These are phyloP conservation scores for Bromus sterilis DNA, from an alignment of 176 grass and related monocot genomes.

Conservation along the genomic window DNA sequence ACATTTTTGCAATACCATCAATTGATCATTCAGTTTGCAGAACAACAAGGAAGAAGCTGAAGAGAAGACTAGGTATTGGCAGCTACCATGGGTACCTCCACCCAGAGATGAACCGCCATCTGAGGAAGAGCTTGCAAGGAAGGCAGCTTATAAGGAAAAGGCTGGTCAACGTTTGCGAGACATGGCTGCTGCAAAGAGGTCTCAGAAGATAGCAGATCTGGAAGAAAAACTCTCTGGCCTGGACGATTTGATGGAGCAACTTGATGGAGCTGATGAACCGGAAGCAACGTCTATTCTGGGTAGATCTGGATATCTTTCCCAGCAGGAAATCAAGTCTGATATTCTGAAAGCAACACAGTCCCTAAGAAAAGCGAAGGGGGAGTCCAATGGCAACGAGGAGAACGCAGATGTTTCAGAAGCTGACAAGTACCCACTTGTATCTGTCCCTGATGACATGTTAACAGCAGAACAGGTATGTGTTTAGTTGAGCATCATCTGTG, in stretches of 20 bases:
- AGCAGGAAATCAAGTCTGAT: conserved; percentile 84
- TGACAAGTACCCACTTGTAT: conserved; percentile 86
- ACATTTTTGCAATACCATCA: conserved; percentile 15
- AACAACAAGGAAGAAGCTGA: conserved; percentile 82
- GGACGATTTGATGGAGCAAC: conserved; percentile 62
- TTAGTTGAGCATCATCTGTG: background rate
- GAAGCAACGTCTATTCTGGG: conserved; percentile 56
- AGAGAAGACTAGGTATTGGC: conserved; percentile 91
- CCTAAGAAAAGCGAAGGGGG: conserved; percentile 91
- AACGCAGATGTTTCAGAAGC: conserved; percentile 43
- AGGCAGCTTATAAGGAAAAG: conserved; percentile 91
- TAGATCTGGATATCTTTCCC: conserved; percentile 57
- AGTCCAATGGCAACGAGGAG: conserved; percentile 60
- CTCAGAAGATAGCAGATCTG: conserved; percentile 61
- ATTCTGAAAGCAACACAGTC: conserved; percentile 55
- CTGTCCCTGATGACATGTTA: conserved; percentile 74
- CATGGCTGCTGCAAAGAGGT: conserved; percentile 85
- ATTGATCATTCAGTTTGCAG: conserved; percentile 49
- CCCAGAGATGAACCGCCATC: conserved; percentile 83
- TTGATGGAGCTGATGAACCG: conserved; percentile 65
- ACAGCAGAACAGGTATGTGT: conserved; percentile 75
- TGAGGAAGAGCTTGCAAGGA: conserved; percentile 94
- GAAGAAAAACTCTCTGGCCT: conserved; percentile 66
- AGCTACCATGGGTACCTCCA: conserved; percentile 91
- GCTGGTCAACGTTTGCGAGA: conserved; percentile 84